Evolutionary conservation across 768 basidiomycete genomes (phyloP).

Genomic region (Serendipita sp.): DNA sequence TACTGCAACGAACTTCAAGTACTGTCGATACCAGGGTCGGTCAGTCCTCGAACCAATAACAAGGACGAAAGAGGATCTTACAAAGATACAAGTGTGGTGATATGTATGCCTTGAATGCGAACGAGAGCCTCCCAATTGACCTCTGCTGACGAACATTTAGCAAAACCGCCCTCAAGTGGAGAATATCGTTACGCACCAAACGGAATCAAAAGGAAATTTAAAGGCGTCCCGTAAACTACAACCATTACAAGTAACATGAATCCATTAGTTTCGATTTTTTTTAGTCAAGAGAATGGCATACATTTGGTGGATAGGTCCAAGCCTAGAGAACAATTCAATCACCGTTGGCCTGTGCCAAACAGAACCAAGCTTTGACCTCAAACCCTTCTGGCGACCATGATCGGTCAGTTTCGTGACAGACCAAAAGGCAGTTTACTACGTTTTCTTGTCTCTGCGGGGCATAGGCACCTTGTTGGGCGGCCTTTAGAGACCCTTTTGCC

Average conservation of each 20-base stretch:
- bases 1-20: constrained; percentile 14
- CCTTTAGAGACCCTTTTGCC: no score
- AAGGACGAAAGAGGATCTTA: constrained; percentile 5
- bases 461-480: no score
- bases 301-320: neutral
- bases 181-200: neutral
- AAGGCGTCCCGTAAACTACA: neutral
- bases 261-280: neutral
- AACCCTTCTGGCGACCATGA: no score
- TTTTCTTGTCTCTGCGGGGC: no score
- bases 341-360: neutral
- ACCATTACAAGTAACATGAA: neutral
- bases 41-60: constrained; percentile 13
- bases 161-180: neutral
- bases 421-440: no score
- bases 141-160: constrained; percentile 29
- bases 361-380: neutral
- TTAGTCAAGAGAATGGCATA: neutral
- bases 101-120: constrained; percentile 16
- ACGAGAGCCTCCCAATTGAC: constrained; percentile 82
- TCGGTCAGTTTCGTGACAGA: no score
- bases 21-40: constrained; percentile 19
- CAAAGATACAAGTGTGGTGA: constrained; percentile 8
- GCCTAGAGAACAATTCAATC: neutral
- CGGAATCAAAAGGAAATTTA: constrained; percentile 7